Evolutionary conservation across 2,329 filamentous ascomycete genomes (phyloP).

Genomic region (Phialemoniopsis sp.): DNA sequence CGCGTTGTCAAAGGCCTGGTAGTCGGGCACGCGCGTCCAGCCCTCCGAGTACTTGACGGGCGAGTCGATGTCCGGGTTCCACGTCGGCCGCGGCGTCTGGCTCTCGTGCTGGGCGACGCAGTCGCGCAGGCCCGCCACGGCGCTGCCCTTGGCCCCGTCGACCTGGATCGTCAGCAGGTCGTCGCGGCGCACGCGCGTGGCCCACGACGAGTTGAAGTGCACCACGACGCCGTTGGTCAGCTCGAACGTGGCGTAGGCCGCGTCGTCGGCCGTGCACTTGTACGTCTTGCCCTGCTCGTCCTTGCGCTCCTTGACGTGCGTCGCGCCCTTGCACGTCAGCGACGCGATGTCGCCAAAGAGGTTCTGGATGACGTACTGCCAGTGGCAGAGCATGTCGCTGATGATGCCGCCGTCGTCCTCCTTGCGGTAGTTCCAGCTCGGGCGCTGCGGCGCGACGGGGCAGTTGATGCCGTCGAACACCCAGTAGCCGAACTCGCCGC

Average conservation of each 20-base stretch:
- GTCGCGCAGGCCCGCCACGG: slow-evolving; percentile 3
- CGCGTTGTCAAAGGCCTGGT: slow-evolving; percentile 3
- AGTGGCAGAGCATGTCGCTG: slow-evolving; percentile 5
- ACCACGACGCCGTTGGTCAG: slow-evolving; percentile 3
- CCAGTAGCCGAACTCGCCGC: slow-evolving; percentile 5
- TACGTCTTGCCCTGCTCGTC: slow-evolving; percentile 3
- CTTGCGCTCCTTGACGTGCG: slow-evolving; percentile 4
- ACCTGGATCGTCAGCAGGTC: slow-evolving; percentile 4
- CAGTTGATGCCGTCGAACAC: slow-evolving; percentile 3
- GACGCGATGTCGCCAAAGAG: slow-evolving; percentile 4
- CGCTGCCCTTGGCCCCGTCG: slow-evolving; percentile 3
- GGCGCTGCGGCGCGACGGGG: slow-evolving; percentile 2
- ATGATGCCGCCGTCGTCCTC: slow-evolving; percentile 6
- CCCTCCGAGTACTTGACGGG: slow-evolving; percentile 3
- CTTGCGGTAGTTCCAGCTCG: slow-evolving; percentile 6
- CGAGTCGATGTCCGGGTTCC: slow-evolving; percentile 4
- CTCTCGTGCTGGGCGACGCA: slow-evolving; percentile 3
- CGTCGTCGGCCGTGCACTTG: slow-evolving; percentile 4
- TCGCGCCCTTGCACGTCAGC: slow-evolving; percentile 2
- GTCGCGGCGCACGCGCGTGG: slow-evolving; percentile 1
- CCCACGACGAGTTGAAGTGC: slow-evolving; percentile 5
- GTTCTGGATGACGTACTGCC: slow-evolving; percentile 5
- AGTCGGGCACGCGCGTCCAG: slow-evolving; percentile 2
- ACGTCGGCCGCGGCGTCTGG: slow-evolving; percentile 4
- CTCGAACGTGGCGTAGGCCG: slow-evolving; percentile 3